These are phyloP conservation scores for Jaapia argillacea DNA, from an alignment of 768 basidiomycete species.

Conservation along the genomic window DNA sequence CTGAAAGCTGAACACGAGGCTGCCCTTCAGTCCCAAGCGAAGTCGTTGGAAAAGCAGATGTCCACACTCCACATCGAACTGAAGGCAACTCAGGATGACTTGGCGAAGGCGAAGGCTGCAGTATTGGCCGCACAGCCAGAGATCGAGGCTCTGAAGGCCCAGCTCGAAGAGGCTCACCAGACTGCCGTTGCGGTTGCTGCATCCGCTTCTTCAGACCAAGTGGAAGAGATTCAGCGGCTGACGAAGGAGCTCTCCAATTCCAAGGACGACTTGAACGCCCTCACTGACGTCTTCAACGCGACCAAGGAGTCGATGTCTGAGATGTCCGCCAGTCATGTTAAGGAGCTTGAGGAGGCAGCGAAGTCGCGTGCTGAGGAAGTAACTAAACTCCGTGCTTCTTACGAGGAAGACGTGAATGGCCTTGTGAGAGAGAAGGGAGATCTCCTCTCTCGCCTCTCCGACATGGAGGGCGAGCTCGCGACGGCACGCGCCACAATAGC, in stretches of 20 bases:
- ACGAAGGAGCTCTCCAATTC: conserved; percentile 45
- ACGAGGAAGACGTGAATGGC: conserved; percentile 50
- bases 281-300: conserved; percentile 55
- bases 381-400: conserved; percentile 43
- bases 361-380: conserved; percentile 61
- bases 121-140: conserved; percentile 44
- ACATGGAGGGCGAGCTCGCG: conserved; percentile 70
- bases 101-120: conserved; percentile 61
- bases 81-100: conserved; percentile 79
- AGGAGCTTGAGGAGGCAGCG: conserved; percentile 71
- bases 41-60: conserved; percentile 53
- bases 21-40: conserved; percentile 45
- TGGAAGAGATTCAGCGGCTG: conserved; percentile 44
- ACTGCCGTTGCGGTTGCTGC: conserved; percentile 25
- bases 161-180: conserved; percentile 54
- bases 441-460: conserved; percentile 52
- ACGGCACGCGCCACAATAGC: conserved; percentile 48
- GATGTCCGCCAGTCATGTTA: conserved; percentile 57
- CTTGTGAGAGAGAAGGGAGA: conserved; percentile 54
- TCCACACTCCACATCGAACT: conserved; percentile 56
- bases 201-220: conserved; percentile 34
- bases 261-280: conserved; percentile 61
- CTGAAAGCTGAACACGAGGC: conserved; percentile 57
- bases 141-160: conserved; percentile 42
- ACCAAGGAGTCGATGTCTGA: conserved; percentile 65